These are phyloP conservation scores for Seiridium cupressi DNA, from an alignment of 2,329 filamentous ascomycete genomes.

Conservation along the genomic window DNA sequence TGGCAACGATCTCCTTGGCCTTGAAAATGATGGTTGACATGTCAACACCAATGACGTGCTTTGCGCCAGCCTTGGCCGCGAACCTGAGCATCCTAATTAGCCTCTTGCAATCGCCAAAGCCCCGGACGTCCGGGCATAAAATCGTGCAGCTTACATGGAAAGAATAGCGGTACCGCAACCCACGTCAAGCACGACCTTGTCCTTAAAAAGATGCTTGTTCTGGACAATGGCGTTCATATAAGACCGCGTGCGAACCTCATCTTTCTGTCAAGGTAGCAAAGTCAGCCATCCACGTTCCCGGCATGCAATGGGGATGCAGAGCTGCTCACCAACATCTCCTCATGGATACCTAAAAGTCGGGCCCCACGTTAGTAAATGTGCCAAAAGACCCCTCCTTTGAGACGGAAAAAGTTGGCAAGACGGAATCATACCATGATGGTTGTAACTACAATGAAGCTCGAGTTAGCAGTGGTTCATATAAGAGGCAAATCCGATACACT, in stretches of 20 bases:
- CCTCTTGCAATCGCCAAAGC: too few species aligned
- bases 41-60: conserved; percentile 98
- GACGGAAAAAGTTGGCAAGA: background rate
- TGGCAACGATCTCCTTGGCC: conserved; percentile 88
- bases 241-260: conserved; percentile 93
- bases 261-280: conserved; percentile 64
- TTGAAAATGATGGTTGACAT: conserved; percentile 99
- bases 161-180: conserved; percentile 97
- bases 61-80: conserved; percentile 90
- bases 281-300: conserved; percentile 9
- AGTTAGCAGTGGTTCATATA: conserved; percentile 9
- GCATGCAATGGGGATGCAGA: conserved; percentile 7
- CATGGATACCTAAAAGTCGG: conserved; percentile 72
- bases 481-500: background rate
- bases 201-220: conserved; percentile 90
- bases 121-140: background rate
- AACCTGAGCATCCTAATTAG: conserved; percentile 61
- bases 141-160: conserved; percentile 72
- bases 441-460: conserved; percentile 64
- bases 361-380: conserved; percentile 4
- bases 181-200: conserved; percentile 85
- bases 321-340: conserved; percentile 89
- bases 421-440: conserved; percentile 79
- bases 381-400: background rate
- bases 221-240: conserved; percentile 98